These are phyloP conservation scores for Nidularia sp. DNA, from an alignment of 768 basidiomycete species.

Conservation along the genomic window DNA sequence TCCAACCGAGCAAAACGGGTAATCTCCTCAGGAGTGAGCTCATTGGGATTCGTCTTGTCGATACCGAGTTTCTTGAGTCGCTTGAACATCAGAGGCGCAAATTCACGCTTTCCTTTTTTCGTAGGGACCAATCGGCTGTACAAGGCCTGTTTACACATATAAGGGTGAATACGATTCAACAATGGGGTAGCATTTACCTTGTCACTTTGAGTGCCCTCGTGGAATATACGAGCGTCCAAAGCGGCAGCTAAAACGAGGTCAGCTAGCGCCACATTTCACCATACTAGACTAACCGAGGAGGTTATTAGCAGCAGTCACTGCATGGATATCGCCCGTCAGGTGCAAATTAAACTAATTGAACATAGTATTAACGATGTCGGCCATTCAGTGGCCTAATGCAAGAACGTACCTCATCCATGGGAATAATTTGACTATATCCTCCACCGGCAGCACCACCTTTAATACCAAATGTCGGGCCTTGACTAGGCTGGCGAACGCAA, in stretches of 20 bases:
- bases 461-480: conserved; percentile 98
- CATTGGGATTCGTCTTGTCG: conserved; percentile 87
- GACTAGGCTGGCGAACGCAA: conserved; percentile 96
- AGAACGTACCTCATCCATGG: conserved; percentile 86
- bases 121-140: conserved; percentile 88
- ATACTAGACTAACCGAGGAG: conserved; percentile 59
- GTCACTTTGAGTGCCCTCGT: conserved; percentile 93
- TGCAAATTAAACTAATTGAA: conserved; percentile 85
- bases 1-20: conserved; percentile 88
- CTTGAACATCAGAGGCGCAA: conserved; percentile 94
- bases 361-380: conserved; percentile 4
- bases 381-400: conserved; percentile 6
- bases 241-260: conserved; percentile 67
- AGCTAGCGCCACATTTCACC: conserved; percentile 3
- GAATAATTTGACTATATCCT: conserved; percentile 98
- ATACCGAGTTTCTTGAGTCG: conserved; percentile 94
- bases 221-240: conserved; percentile 95
- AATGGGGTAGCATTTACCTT: conserved; percentile 43
- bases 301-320: conserved; percentile 96
- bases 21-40: conserved; percentile 90
- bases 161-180: background rate
- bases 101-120: conserved; percentile 93
- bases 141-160: conserved; percentile 46
- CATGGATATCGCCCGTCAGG: conserved; percentile 96
- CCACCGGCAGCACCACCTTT: conserved; percentile 99